Conservation (phyloP, 345 rosid genomes). For the Adansonia digitata region DNA sequence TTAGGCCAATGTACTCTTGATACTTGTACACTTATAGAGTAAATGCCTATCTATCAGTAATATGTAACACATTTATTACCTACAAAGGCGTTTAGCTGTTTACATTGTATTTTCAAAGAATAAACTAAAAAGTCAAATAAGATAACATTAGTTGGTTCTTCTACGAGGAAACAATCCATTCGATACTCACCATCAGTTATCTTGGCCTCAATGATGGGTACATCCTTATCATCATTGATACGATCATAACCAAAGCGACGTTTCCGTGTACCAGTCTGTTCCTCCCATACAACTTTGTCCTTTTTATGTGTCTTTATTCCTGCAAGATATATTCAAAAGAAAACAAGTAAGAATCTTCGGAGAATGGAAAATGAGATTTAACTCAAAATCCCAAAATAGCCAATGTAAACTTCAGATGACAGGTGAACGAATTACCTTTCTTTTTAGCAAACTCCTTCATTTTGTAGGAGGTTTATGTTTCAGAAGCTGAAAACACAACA, state of each 20-base stretch:
- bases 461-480: conserved; percentile 54
- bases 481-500: conserved; percentile 36
- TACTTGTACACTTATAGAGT: background rate
- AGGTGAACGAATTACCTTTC: conserved; percentile 35
- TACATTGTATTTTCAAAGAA: background rate
- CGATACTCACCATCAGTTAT: conserved; percentile 59
- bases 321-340: conserved; percentile 22
- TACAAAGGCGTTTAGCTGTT: background rate
- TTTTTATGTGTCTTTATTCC: conserved; percentile 79
- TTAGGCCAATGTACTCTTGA: background rate
- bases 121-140: background rate
- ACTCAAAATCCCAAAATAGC: background rate
- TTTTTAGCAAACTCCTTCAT: conserved; percentile 45
- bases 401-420: background rate
- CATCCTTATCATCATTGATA: conserved; percentile 77
- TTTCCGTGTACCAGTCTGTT: conserved; percentile 81
- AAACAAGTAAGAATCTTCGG: background rate
- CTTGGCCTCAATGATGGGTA: conserved; percentile 85
- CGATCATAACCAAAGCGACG: conserved; percentile 90
- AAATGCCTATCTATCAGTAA: background rate
- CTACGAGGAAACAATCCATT: background rate
- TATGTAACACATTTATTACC: background rate
- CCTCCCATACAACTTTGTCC: conserved; percentile 80
- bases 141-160: background rate
- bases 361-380: background rate